Base-by-base conservation (phyloP, 2,329 filamentous ascomycete species). In the Aspergillus piperis region DNA sequence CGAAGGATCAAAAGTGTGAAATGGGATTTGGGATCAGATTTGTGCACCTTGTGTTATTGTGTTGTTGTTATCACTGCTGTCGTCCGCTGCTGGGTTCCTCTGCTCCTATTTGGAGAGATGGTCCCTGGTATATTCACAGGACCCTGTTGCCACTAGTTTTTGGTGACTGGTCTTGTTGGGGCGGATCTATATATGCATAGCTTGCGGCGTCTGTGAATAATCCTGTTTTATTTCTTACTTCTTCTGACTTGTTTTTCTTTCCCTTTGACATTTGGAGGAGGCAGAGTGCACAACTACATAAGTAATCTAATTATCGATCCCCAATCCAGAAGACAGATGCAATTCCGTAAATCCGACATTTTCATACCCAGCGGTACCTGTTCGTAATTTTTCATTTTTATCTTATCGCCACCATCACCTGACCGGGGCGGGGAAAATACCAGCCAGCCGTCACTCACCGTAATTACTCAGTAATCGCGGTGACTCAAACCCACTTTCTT, bases 121-220 rank as follows among this genome's bases (percentile, higher is more conserved):
- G 32, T 36, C 11, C 11, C 32, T 2, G 11, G 32, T 11, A 36
- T 36, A 27, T 27, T 27, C 25, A 27, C 23, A 17, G 25, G 47
- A 19, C 44, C 19, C 44, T 27, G 25, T 8, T 19, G 15, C 17
- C 47, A 17, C 32, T 4, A 36, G 30, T 13, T 36, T 36, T 36
- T 36, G 32, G 32, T 13, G 32, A 36, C 11, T 13, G 32, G 32
- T 13, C 11, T 36, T 36, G 11, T 36, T 10, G 4, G 25, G 47
- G 15, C 47, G 25, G 8, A 30, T 50, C 57, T 32, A 55, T 59
- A 48, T 59, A 36, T 66, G 70, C 70, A 72, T 72, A 65, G 68
- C 66, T 69, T 21, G 41, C 58, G 70, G 70, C 65, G 70, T 67
- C 67, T 65, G 59, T 53, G 50, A 53, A 54, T 50, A 38, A 23